These are phyloP conservation scores for Trichothecium sympodiale DNA, from an alignment of 2,329 filamentous ascomycete genomes.

Conservation along the genomic window DNA sequence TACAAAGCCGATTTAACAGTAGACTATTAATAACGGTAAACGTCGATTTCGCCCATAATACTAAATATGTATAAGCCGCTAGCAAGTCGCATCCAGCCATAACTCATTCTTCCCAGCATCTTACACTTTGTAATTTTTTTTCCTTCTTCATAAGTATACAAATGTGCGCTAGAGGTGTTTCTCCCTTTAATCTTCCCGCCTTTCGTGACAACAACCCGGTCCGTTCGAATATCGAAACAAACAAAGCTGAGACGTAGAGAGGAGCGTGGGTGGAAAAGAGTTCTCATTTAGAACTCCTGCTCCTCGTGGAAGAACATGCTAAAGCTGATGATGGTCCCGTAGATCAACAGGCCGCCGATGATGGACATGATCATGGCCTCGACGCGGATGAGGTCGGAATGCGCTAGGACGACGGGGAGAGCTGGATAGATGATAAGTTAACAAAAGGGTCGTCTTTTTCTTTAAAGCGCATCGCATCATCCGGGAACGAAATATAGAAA, in stretches of 20 bases:
- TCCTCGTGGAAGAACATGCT: slow-evolving; percentile 98
- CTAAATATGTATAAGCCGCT: no score
- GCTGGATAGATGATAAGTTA: neutral
- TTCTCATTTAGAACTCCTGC: slow-evolving; percentile 65
- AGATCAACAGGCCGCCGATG: slow-evolving; percentile 84
- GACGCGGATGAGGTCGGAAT: slow-evolving; percentile 69
- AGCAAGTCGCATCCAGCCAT: no score
- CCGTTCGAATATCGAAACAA: no score
- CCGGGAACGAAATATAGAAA: slow-evolving; percentile 3
- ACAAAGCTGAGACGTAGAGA: no score
- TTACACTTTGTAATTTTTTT: no score
- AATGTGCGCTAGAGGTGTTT: no score
- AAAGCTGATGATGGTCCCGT: slow-evolving; percentile 96
- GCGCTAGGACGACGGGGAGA: slow-evolving; percentile 76
- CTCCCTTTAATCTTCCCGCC: no score
- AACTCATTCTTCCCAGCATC: no score
- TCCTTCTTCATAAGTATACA: no score
- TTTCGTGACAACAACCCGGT: neutral
- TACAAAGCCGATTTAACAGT: slow-evolving; percentile 7
- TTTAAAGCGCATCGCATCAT: no score
- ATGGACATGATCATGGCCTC: slow-evolving; percentile 95
- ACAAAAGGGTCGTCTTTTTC: neutral
- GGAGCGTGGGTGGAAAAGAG: neutral
- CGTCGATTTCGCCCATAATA: no score
- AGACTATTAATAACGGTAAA: no score